Base-by-base conservation (phyloP, 2,329 filamentous ascomycete species). In the Hypoxylon sp. region DNA sequence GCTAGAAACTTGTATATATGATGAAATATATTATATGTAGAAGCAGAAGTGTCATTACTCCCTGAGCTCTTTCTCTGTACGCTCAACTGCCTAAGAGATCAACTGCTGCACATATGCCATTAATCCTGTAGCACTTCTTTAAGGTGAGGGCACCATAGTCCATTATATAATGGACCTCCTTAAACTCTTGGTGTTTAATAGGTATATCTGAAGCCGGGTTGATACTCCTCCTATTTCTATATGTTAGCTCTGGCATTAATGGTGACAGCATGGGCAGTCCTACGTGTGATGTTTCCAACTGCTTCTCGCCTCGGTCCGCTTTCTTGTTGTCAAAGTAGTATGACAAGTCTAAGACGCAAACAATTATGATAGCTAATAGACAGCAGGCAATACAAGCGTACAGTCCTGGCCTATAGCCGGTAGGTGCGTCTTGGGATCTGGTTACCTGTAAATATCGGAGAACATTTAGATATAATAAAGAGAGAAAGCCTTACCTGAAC, bases 321-420 rank as follows among this genome's bases (percentile, higher is more conserved):
- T 82, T 81, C 62, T 73, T 76, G 70, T 89, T 88, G 70, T 81
- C 75, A 13, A 79, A 67, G 66, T 78, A 79, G 67, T 84, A 86
- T 3, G 79, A 76, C 2, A 83, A 26, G 22, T 80, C 83, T 24
- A 82, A 75, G 0, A 82, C 8, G 2, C 71, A 56, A 0, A 88
- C 85, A 17, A 87, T 67, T 3, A 87, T 29, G 2, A 88, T 74
- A 24, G 77, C 84, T 50, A 88, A 68, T 1, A 85, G 72, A 24
- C 80, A 81, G 70, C 82, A 85, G 0, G 86, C 82, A 47, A 89
- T 85, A 76, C 86, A 87, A 4, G 86, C 82, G 60, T 83, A 88
- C 72, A 88, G 78, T 24, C 87, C 87, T 0, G 86, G 86, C 73
- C 78, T 81, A 77, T 90, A 90, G 3, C 78, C 78, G 1, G 75